Conservation (phyloP, 164 flowering plant species). For the Protea cynaroides region DNA sequence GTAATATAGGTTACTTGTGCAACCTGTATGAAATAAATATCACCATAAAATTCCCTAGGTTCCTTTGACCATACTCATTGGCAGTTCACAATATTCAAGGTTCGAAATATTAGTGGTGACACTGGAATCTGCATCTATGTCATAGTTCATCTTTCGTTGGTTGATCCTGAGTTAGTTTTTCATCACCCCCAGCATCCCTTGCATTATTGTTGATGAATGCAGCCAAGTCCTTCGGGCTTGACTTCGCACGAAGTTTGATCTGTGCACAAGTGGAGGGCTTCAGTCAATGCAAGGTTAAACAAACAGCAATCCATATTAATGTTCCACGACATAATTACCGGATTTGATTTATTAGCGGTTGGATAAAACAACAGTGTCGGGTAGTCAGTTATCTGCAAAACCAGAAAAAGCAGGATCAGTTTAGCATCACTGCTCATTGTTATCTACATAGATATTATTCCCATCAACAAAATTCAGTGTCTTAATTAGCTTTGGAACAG, state of each 20-base stretch:
- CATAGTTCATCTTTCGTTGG: conserved; percentile 69
- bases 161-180: conserved; percentile 17
- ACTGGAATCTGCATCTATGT: background rate
- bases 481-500: no score
- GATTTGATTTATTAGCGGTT: conserved; percentile 58
- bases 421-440: background rate
- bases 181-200: conserved; percentile 22
- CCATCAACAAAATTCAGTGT: no score
- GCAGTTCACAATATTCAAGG: background rate
- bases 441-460: background rate
- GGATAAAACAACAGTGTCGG: conserved; percentile 74
- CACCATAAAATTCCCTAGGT: background rate
- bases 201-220: conserved; percentile 46
- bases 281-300: conserved; percentile 2
- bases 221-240: conserved; percentile 68
- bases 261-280: conserved; percentile 36
- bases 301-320: background rate
- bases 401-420: background rate
- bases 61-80: background rate
- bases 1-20: no score
- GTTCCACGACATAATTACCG: conserved; percentile 34
- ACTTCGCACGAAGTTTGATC: conserved; percentile 62
- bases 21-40: background rate
- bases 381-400: conserved; percentile 62
- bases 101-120: background rate